phyloP scores from a whole-genome alignment of 2,329 filamentous ascomycete genomes.

The Chrysosporium keratinophilum region DNA sequence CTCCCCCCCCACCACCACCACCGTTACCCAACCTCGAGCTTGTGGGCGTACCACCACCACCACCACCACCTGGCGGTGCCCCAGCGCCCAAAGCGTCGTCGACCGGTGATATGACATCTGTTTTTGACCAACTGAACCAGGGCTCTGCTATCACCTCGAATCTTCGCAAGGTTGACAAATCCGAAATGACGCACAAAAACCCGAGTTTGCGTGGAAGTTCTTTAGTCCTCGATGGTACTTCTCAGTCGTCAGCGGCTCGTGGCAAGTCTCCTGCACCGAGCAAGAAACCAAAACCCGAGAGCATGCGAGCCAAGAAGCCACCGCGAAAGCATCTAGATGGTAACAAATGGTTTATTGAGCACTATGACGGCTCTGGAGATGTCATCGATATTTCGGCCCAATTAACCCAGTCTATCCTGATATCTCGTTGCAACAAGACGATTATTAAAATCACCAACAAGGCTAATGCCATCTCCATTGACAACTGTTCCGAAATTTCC shows the following conservation, averaged over 20 bases:
- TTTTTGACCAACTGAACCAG: slow-evolving; percentile 85
- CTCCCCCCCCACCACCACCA: slow-evolving; percentile 44
- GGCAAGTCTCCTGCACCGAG: slow-evolving; percentile 79
- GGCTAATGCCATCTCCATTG: slow-evolving; percentile 90
- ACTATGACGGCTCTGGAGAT: slow-evolving; percentile 67
- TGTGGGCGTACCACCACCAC: slow-evolving; percentile 54
- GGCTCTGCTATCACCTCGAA: slow-evolving; percentile 79
- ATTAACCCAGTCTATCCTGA: slow-evolving; percentile 79
- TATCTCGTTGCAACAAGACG: slow-evolving; percentile 82
- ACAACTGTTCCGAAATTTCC: slow-evolving; percentile 76
- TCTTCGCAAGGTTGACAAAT: slow-evolving; percentile 86
- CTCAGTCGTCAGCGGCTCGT: slow-evolving; percentile 41
- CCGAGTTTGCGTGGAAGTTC: slow-evolving; percentile 67
- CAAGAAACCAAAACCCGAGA: slow-evolving; percentile 78
- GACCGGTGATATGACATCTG: slow-evolving; percentile 62
- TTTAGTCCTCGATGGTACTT: slow-evolving; percentile 52
- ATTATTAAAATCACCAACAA: slow-evolving; percentile 86
- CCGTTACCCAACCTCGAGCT: slow-evolving; percentile 39
- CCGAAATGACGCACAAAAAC: slow-evolving; percentile 98
- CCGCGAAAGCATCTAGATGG: slow-evolving; percentile 68
- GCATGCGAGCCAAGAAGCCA: slow-evolving; percentile 73
- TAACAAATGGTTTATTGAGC: slow-evolving; percentile 94
- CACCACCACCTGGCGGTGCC: slow-evolving; percentile 53
- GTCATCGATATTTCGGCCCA: slow-evolving; percentile 72
- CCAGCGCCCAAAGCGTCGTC: slow-evolving; percentile 39